phyloP scores from a whole-genome alignment of 371 early-diverging fungal species.

The Dichotomocladium elegans region DNA sequence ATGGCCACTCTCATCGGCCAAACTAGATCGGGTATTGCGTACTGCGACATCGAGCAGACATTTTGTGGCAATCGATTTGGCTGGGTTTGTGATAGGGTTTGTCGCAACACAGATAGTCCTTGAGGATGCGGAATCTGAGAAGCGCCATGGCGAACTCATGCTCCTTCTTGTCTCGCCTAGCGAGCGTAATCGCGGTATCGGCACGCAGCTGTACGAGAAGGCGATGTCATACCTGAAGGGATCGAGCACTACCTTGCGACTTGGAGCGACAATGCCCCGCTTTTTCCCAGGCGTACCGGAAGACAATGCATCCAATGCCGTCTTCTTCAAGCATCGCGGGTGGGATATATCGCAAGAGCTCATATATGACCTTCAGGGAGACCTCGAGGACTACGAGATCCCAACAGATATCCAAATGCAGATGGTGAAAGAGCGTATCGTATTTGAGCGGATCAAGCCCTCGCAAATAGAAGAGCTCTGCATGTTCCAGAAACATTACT shows the following conservation, averaged over 20 bases:
- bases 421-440: conserved; percentile 30
- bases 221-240: conserved; percentile 22
- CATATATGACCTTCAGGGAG: conserved; percentile 34
- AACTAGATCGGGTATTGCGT: conserved; percentile 19
- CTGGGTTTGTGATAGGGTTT: conserved; percentile 28
- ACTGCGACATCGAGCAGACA: conserved; percentile 15
- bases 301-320: conserved; percentile 10
- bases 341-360: conserved; percentile 14
- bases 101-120: conserved; percentile 26
- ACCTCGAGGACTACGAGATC: conserved; percentile 19
- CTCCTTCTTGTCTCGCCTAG: conserved; percentile 31
- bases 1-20: conserved; percentile 27
- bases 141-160: conserved; percentile 25
- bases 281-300: conserved; percentile 45
- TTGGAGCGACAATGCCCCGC: conserved; percentile 46
- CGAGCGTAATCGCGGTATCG: conserved; percentile 26
- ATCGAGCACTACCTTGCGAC: conserved; percentile 1
- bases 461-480: conserved; percentile 22
- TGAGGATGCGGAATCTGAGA: neutral
- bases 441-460: conserved; percentile 28
- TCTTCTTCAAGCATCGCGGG: conserved; percentile 37
- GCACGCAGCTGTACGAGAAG: conserved; percentile 25
- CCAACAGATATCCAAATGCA: conserved; percentile 17
- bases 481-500: conserved; percentile 33
- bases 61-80: conserved; percentile 16